Base-by-base conservation (phyloP, 108 stramenopile genomes). In the Seminavis robusta region DNA sequence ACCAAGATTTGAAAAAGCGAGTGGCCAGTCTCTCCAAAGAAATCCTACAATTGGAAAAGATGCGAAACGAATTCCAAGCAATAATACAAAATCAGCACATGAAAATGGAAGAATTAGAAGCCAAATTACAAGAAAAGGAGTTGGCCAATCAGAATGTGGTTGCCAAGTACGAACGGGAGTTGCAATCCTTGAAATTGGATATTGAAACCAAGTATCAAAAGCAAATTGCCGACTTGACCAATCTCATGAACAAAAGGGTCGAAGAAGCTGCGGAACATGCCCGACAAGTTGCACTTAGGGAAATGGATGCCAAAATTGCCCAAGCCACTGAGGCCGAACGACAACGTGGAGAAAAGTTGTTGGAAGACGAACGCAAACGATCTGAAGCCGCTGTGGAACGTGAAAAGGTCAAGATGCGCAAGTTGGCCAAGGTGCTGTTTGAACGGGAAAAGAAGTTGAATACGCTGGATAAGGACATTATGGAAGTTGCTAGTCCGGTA, bases 321-420 rank as follows among this genome's bases (percentile, higher is more conserved):
- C 24, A 19, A 19, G 66, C 65, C 21, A 65, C 63, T 44, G 29
- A 55, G 11, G 53, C 40, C 11, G 64, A 62, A 11, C 30, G 40
- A 15, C 53, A 65, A 50, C 54, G 70, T 42, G 52, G 24, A 1
- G 74, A 65, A 39, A 26, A 40, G 19, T 16, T 58, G 47, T 32
- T 42, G 24, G 39, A 30, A 51, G 61, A 56, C 33, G 61, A 33
- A 21, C 42, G 62, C 43, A 28, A 54, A 47, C 25, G 44, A 56
- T 30, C 52, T 11, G 52, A 52, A 21, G 33, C 32, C 16, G 52
- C 52, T 4, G 30, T 52, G 4, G 52, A 52, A 31, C 31, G n/a
- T 2, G 52, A 52, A 36, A 33, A 36, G 26, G 37, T 32, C 3
- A 52, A 52, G 23, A 52, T 52, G 52, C 27, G 52, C 4, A 52